Conservation (phyloP, 1,284 basidiomycete genomes). For the Sphagnurus paluster region DNA sequence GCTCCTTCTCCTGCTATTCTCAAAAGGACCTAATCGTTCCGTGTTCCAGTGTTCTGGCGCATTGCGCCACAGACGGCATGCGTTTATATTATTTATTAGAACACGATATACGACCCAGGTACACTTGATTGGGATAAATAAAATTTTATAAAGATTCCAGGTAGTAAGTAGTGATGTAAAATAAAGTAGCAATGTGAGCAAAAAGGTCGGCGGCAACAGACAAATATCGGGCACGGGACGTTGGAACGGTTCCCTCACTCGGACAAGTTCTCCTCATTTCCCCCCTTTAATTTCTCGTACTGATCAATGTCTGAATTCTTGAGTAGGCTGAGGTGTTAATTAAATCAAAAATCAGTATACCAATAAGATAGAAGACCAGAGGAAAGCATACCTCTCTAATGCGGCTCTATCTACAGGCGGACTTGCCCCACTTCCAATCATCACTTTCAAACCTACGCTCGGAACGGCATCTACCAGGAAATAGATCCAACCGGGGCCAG, state of each 20-base stretch:
- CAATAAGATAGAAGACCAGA: background rate
- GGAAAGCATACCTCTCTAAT: constrained; percentile 50
- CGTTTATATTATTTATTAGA: too few species aligned
- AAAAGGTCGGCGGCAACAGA: constrained; percentile 1
- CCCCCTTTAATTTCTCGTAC: constrained; percentile 39
- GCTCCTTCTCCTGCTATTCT: too few species aligned
- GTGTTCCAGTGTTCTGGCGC: too few species aligned
- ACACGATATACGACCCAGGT: too few species aligned
- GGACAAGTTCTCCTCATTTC: constrained; percentile 17
- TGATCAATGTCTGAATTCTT: constrained; percentile 51
- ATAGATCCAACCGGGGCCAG: constrained; percentile 81
- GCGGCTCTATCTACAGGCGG: constrained; percentile 60
- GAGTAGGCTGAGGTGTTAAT: constrained; percentile 27
- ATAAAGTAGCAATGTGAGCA: constrained; percentile 1
- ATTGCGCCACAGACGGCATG: too few species aligned
- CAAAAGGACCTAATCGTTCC: too few species aligned
- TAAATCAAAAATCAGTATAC: background rate
- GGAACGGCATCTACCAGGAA: constrained; percentile 71
- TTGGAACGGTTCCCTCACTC: constrained; percentile 16
- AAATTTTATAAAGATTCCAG: too few species aligned
- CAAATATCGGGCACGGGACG: background rate
- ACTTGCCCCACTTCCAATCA: constrained; percentile 66
- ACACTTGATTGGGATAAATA: too few species aligned
- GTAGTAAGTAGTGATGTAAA: too few species aligned
- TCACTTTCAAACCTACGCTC: constrained; percentile 62